A percentile compares a stretch with the other conserved stretches of the same genome.
Evolutionary conservation across 2,329 filamentous ascomycete genomes (phyloP).

Genomic region (Sclerotinia trifoliorum): DNA sequence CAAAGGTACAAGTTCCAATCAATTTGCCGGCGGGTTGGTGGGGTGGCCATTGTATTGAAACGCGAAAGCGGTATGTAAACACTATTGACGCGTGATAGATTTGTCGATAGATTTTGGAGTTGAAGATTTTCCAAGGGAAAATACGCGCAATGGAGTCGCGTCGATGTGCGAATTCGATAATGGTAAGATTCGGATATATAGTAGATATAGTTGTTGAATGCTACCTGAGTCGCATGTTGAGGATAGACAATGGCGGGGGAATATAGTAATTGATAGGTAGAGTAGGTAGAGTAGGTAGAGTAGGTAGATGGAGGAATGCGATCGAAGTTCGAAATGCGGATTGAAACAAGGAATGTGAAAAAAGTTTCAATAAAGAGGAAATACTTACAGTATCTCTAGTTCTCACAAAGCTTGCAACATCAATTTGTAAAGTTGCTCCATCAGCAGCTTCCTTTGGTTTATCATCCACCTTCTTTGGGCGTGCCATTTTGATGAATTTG

Average conservation of each 20-base stretch:
- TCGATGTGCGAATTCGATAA: neutral
- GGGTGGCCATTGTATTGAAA: constrained; percentile 20
- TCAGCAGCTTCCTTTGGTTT: constrained; percentile 30
- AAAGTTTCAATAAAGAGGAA: constrained; percentile 16
- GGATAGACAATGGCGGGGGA: neutral
- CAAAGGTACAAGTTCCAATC: constrained; percentile 27
- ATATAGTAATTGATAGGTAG: constrained; percentile 22
- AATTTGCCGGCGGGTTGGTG: constrained; percentile 27
- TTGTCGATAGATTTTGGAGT: constrained; percentile 25
- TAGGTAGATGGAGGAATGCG: constrained; percentile 23
- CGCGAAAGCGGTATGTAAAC: constrained; percentile 32
- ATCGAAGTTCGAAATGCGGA: constrained; percentile 24
- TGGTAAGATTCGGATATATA: neutral
- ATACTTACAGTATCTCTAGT: constrained; percentile 73
- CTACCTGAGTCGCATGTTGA: neutral
- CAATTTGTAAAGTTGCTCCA: constrained; percentile 46
- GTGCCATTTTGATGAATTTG: constrained; percentile 41
- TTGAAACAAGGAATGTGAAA: constrained; percentile 21
- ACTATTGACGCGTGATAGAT: constrained; percentile 33
- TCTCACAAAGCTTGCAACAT: constrained; percentile 73
- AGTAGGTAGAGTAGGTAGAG: too few species aligned
- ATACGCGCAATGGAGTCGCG: constrained; percentile 32
- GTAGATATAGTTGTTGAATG: neutral
- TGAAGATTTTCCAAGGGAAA: constrained; percentile 22
- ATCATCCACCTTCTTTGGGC: constrained; percentile 44